A percentile compares a stretch with the other conserved stretches of the same genome.
phyloP scores from a whole-genome alignment of 176 grass and related monocot species.

The Zoysia japonica region DNA sequence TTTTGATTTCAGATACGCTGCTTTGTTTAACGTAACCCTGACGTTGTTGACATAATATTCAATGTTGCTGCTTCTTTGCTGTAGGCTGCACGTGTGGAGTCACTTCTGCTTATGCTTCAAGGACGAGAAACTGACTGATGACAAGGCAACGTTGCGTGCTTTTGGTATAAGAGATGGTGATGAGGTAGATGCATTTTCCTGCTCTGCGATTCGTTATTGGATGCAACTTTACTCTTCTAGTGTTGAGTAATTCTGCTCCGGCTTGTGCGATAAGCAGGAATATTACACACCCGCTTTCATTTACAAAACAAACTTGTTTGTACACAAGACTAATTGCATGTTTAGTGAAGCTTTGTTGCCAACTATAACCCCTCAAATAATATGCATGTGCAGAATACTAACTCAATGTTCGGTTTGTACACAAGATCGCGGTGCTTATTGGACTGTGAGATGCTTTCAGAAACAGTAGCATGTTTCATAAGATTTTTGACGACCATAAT shows the following conservation, averaged over 20 bases:
- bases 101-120: slow-evolving; percentile 89
- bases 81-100: slow-evolving; percentile 88
- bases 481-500: no score
- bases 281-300: background rate
- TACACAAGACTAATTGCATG: background rate
- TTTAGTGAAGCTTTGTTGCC: background rate
- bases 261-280: slow-evolving; percentile 6
- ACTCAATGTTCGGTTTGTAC: no score
- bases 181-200: slow-evolving; percentile 55
- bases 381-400: no score
- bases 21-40: background rate
- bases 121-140: slow-evolving; percentile 70
- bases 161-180: slow-evolving; percentile 88
- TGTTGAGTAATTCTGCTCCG: slow-evolving; percentile 26
- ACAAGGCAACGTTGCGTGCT: slow-evolving; percentile 58
- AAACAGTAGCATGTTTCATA: no score
- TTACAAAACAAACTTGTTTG: background rate
- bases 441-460: no score
- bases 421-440: no score
- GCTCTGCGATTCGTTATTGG: slow-evolving; percentile 1
- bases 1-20: slow-evolving; percentile 2
- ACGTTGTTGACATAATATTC: background rate
- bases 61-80: slow-evolving; percentile 34
- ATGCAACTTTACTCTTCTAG: slow-evolving; percentile 9
- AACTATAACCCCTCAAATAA: background rate